Conservation (phyloP, 352 stramenopile genomes). For the Phytophthora foliorum region DNA sequence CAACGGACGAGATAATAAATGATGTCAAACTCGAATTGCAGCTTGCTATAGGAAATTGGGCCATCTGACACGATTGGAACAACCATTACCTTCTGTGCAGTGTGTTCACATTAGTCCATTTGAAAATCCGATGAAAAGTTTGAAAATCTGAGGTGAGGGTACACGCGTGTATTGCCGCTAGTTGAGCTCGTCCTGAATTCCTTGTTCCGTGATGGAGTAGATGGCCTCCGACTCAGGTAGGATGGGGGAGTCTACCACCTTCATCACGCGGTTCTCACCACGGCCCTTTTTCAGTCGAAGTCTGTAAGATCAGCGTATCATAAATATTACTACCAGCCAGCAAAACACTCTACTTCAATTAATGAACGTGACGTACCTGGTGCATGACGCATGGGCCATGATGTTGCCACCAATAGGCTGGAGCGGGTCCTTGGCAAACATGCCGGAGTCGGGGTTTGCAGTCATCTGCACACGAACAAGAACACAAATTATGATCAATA, state of each 20-base stretch:
- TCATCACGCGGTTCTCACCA: conserved; percentile 99
- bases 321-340: conserved; percentile 11
- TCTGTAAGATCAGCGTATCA: conserved; percentile 35
- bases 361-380: conserved; percentile 48
- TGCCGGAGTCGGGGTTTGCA: conserved; percentile 88
- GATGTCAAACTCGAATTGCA: no score
- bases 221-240: conserved; percentile 98
- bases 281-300: conserved; percentile 97
- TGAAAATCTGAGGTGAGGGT: conserved; percentile 5
- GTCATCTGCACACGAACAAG: conserved; percentile 70
- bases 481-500: not conserved
- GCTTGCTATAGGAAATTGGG: no score
- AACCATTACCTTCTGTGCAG: no score
- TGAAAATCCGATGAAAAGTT: conserved; percentile 4
- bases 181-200: conserved; percentile 94
- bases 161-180: conserved; percentile 49
- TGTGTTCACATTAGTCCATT: conserved; percentile 13
- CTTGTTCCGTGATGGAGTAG: conserved; percentile 97
- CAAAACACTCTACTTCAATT: not conserved
- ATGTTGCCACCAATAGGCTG: conserved; percentile 94
- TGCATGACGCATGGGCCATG: conserved; percentile 89
- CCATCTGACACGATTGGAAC: no score
- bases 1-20: no score
- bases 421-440: conserved; percentile 92
- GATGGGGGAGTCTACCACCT: conserved; percentile 97